Conservation (phyloP, 169 alveolate genomes). For the Cryptosporidium baileyi region DNA sequence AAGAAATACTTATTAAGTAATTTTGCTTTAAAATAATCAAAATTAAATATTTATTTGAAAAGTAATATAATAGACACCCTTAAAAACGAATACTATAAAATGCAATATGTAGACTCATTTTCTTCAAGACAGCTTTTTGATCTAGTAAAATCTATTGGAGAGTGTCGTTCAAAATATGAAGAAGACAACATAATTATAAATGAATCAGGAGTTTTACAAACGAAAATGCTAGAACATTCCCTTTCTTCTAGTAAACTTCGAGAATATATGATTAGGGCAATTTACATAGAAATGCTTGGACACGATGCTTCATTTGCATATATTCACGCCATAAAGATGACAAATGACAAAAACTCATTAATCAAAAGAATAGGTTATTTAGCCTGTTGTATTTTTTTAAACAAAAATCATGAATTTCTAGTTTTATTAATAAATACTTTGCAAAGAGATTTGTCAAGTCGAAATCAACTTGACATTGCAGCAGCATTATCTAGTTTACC, state of each 20-base stretch:
- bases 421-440: conserved; percentile 90
- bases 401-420: conserved; percentile 85
- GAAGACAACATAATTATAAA: conserved; percentile 91
- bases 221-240: conserved; percentile 80
- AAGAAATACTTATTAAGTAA: too few species aligned
- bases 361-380: conserved; percentile 91
- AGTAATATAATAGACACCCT: background rate
- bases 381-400: conserved; percentile 88
- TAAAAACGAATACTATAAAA: background rate
- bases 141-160: conserved; percentile 91
- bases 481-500: conserved; percentile 87
- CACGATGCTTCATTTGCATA: conserved; percentile 93
- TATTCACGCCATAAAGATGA: conserved; percentile 89
- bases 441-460: conserved; percentile 86
- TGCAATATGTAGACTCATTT: conserved; percentile 66
- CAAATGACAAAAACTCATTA: conserved; percentile 83
- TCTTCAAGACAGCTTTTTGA: conserved; percentile 82
- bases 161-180: conserved; percentile 90
- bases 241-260: conserved; percentile 83
- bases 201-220: conserved; percentile 83
- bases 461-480: conserved; percentile 87
- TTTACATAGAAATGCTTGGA: conserved; percentile 93
- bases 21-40: too few species aligned
- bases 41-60: too few species aligned
- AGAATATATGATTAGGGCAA: conserved; percentile 87